Conservation (phyloP, 306 rosid genomes). For the Glycine soja region DNA sequence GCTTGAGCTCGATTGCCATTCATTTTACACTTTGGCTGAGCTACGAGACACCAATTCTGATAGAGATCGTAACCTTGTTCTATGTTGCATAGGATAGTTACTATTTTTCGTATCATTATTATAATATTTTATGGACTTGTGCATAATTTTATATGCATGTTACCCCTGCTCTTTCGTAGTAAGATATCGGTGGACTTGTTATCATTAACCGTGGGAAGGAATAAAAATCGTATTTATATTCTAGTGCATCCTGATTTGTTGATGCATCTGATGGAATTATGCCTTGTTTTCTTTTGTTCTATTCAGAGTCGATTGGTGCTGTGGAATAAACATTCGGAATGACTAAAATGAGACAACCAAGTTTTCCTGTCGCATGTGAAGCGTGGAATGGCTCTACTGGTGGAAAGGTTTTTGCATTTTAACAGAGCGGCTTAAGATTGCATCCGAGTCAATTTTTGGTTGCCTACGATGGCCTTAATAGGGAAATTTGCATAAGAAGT, state of each 20-base stretch:
- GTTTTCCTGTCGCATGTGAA: not conserved
- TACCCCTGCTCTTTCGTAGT: constrained; percentile 48
- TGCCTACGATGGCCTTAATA: not conserved
- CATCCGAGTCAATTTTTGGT: not conserved
- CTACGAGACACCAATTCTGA: constrained; percentile 55
- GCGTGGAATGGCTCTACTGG: not conserved
- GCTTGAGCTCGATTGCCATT: constrained; percentile 78
- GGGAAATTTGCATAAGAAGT: not conserved
- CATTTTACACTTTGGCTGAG: constrained; percentile 82
- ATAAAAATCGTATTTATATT: constrained; percentile 52
- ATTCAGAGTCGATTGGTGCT: constrained; percentile 22
- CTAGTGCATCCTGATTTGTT: constrained; percentile 9
- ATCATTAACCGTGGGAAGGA: constrained; percentile 52
- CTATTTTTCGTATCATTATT: constrained; percentile 47
- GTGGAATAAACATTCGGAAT: not conserved
- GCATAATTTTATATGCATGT: constrained; percentile 56
- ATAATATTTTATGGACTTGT: constrained; percentile 55
- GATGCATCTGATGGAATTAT: constrained; percentile 10
- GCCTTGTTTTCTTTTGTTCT: constrained; percentile 28
- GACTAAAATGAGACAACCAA: not conserved
- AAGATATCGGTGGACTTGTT: constrained; percentile 51
- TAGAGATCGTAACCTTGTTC: constrained; percentile 49
- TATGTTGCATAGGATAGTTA: constrained; percentile 46
- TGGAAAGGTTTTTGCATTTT: not conserved
- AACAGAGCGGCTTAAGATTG: not conserved